These are phyloP conservation scores for Fraxinus baroniana DNA, from an alignment of 305 asterid species.

Conservation along the genomic window DNA sequence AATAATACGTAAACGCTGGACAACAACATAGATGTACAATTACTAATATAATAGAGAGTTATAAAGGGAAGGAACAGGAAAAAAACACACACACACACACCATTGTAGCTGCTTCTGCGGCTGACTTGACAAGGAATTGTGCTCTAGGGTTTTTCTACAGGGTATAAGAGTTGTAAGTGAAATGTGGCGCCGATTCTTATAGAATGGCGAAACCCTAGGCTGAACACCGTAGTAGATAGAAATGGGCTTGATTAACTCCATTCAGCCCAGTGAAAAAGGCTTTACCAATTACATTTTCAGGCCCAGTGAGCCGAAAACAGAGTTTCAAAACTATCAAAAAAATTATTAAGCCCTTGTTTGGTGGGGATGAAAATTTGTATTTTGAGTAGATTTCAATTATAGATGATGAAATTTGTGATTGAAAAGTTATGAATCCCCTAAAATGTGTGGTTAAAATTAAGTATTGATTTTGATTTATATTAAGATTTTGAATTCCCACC, in stretches of 20 bases:
- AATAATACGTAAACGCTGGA: not conserved
- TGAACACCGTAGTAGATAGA: not conserved
- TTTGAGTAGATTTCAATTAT: too few species aligned
- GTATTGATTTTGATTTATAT: too few species aligned
- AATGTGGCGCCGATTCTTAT: constrained; percentile 4
- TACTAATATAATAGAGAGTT: not conserved
- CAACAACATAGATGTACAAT: not conserved
- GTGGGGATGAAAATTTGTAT: too few species aligned
- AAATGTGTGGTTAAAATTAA: too few species aligned
- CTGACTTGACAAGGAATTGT: not conserved
- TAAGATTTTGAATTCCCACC: too few species aligned
- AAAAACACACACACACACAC: not conserved
- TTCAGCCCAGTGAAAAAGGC: not conserved
- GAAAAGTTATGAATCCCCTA: too few species aligned
- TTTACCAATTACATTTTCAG: not conserved
- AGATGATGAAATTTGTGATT: too few species aligned
- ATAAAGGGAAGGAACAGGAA: not conserved
- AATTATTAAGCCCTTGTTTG: too few species aligned
- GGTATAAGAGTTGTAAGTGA: too few species aligned
- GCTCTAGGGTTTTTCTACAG: not conserved
- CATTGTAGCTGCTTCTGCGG: constrained; percentile 27
- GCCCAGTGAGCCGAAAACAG: not conserved
- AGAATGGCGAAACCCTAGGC: constrained; percentile 25
- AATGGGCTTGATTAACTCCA: constrained; percentile 16
- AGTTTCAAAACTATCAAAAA: too few species aligned